A percentile compares a stretch with the other conserved stretches of the same genome.
Evolutionary conservation across 2,329 filamentous ascomycete genomes (phyloP).

Genomic region (Bipolaris victoriae): DNA sequence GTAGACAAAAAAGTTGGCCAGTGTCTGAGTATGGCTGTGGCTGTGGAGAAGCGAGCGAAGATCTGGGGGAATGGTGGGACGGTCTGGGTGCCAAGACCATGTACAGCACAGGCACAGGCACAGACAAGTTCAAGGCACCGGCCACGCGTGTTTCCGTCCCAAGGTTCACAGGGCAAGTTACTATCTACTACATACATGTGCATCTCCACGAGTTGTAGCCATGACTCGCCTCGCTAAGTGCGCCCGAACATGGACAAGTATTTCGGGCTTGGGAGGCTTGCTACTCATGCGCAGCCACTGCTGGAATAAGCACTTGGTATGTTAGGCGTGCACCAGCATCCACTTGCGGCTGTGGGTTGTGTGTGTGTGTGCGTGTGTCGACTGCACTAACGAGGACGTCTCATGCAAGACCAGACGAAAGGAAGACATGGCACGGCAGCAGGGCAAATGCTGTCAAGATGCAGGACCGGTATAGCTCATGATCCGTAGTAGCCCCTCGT

Average conservation of each 20-base stretch:
- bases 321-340: neutral
- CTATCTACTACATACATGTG: too few relatives aligned
- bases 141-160: too few relatives aligned
- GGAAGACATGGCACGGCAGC: neutral
- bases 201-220: neutral
- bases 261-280: neutral
- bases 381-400: neutral
- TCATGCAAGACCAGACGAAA: neutral
- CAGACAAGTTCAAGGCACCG: neutral
- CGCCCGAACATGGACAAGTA: neutral
- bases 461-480: too few relatives aligned
- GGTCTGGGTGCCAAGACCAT: neutral
- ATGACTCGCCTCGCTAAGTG: neutral
- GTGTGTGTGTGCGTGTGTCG: neutral
- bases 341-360: neutral
- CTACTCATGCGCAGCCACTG: neutral
- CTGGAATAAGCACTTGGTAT: neutral
- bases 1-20: neutral
- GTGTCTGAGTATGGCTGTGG: neutral
- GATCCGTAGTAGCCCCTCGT: too few relatives aligned
- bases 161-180: too few relatives aligned
- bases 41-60: neutral
- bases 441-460: too few relatives aligned
- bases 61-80: conserved; percentile 8
- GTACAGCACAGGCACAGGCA: neutral